Conservation (phyloP, 257 asterid species). For the Fraxinus quadrangulata region DNA sequence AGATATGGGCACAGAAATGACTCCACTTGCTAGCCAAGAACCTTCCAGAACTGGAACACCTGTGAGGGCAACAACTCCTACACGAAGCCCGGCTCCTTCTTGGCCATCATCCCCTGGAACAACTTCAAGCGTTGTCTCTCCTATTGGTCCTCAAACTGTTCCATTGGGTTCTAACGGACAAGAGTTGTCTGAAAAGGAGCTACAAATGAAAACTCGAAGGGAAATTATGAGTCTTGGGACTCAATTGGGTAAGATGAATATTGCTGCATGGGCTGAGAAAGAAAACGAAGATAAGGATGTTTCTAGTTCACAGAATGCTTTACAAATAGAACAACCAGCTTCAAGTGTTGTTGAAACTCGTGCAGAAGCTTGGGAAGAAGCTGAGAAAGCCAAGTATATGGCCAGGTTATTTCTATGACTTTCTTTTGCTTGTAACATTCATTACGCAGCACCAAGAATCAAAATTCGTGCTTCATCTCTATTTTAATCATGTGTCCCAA, state of each 20-base stretch:
- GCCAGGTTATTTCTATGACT: constrained; percentile 58
- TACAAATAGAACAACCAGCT: constrained; percentile 24
- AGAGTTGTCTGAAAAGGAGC: constrained; percentile 78
- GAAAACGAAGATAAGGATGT: constrained; percentile 59
- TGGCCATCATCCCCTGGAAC: constrained; percentile 86
- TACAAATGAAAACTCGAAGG: constrained; percentile 67
- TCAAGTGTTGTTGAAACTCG: constrained; percentile 44
- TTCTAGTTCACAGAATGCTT: constrained; percentile 16
- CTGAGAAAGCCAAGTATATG: constrained; percentile 75
- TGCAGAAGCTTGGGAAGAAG: constrained; percentile 96
- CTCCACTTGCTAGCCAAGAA: constrained; percentile 96
- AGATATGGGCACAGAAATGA: constrained; percentile 99
- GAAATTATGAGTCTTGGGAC: constrained; percentile 92
- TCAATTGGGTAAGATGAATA: constrained; percentile 91
- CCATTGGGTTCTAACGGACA: constrained; percentile 26
- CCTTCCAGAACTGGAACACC: constrained; percentile 96
- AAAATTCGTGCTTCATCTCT: not conserved
- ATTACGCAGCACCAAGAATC: not conserved
- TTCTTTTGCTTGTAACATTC: not conserved
- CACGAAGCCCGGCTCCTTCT: constrained; percentile 86
- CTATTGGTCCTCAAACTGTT: not conserved
- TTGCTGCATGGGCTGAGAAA: constrained; percentile 99
- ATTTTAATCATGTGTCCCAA: not conserved
- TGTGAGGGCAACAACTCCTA: constrained; percentile 73
- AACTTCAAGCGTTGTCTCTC: constrained; percentile 16